Percentiles rank a stretch among this genome's conserved stretches.
phyloP scores from a whole-genome alignment of 129 eudicot species.

The Escallonia rubra region DNA sequence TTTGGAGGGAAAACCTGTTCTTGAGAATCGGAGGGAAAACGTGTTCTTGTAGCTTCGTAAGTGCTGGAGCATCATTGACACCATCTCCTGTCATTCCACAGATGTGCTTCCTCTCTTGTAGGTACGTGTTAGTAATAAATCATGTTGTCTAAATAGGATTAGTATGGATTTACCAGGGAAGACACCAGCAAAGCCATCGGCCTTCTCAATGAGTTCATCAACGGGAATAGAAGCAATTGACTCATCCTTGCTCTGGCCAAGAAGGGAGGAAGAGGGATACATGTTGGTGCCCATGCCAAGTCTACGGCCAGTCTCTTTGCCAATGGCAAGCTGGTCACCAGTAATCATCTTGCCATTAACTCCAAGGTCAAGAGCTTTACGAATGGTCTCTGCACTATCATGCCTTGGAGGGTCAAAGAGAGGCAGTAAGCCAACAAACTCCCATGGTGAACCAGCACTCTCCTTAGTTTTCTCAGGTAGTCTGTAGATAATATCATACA shows the following conservation, averaged over 20 bases:
- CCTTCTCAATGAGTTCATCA: conserved; percentile 83
- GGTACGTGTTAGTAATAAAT: too few relatives aligned
- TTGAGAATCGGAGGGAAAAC: too few relatives aligned
- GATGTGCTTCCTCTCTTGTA: conserved; percentile 74
- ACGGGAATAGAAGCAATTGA: conserved; percentile 58
- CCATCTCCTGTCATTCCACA: conserved; percentile 96
- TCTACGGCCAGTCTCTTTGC: conserved; percentile 91
- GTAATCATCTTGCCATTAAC: conserved; percentile 95
- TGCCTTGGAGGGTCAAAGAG: conserved; percentile 95
- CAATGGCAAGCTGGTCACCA: conserved; percentile 95
- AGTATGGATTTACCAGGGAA: conserved; percentile 85
- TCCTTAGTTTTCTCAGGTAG: conserved; percentile 78
- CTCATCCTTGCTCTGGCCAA: conserved; percentile 60
- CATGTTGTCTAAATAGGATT: too few relatives aligned
- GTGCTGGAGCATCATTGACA: conserved; percentile 85
- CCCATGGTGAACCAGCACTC: conserved; percentile 78
- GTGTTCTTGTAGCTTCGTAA: too few relatives aligned
- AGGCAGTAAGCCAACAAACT: conserved; percentile 78
- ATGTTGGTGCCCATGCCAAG: conserved; percentile 98
- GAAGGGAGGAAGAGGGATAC: conserved; percentile 94
- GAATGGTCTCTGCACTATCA: conserved; percentile 86
- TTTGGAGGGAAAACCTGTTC: too few relatives aligned
- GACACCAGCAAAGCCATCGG: conserved; percentile 96
- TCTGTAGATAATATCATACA: conserved; percentile 26
- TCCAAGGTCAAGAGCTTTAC: conserved; percentile 81